Conservation (phyloP, 108 stramenopile species). For the Nitzschia putrida region DNA sequence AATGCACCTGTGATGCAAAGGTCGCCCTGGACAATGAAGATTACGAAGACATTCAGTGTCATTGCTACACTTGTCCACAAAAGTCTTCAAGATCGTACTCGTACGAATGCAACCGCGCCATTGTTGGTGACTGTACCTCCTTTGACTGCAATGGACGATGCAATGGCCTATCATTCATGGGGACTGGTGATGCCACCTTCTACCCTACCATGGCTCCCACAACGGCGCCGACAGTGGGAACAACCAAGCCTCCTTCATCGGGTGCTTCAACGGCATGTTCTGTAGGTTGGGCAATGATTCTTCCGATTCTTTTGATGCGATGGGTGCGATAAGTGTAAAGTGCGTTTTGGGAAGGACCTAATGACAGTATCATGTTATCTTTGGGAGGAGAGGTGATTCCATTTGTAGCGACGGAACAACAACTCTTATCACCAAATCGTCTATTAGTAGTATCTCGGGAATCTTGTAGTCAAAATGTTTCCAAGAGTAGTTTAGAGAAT, state of each 20-base stretch:
- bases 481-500: no score
- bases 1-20: background rate
- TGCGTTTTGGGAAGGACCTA: no score
- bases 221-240: background rate
- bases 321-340: no score
- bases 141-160: constrained; percentile 22
- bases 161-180: constrained; percentile 5
- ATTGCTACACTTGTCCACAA: background rate
- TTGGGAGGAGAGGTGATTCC: no score
- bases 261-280: background rate
- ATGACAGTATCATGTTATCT: no score
- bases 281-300: no score
- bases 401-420: no score
- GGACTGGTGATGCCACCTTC: background rate
- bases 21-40: background rate
- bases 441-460: no score
- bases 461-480: no score
- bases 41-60: background rate
- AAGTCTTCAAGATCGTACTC: background rate
- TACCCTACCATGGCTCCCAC: background rate
- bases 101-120: constrained; percentile 4
- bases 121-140: constrained; percentile 10
- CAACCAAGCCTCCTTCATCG: background rate
- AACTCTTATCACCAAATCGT: no score
- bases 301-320: no score